Base-by-base conservation (phyloP, 768 basidiomycete genomes). In the Mycena galopus region DNA sequence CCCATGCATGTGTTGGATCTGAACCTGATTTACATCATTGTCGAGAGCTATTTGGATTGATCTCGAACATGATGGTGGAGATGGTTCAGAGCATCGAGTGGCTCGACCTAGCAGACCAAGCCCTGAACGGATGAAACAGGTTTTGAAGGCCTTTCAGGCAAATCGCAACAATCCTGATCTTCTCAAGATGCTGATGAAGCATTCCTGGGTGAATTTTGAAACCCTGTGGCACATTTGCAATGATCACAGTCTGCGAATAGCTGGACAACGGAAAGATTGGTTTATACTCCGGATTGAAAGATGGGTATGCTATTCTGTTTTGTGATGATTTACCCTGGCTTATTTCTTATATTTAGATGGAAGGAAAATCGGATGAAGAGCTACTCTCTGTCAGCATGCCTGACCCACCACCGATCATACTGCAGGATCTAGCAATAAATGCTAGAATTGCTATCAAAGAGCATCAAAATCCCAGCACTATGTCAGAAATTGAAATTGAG, bases 1-100 rank as follows among this genome's bases (percentile, higher is more conserved):
- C 66, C 82, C 2, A 86, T 86, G 85, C 86, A 87, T 71, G 80
- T 78, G 21, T 75, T 86, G 0, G 79, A 82, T 44, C 79, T 86
- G 1, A 82, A 1, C 65, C 84, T 5, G 73, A 78, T 25, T 29
- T 25, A 27, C 53, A 81, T 25, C 85, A 86, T 61, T 81, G 78
- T 53, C 76, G 78, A 6, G 59, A 72, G 2, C 50, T 82, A 1
- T 79, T 77, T 63, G 69, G 5, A 77, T 81, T 27, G 76, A 81
- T 60, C 37, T 77, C 23, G 6, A 29, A 10, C 27, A 30, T 2
- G 55, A 56, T 19, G 75, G 72, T 2, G 72, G 69, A 7, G 73
- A 75, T 61, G 72, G 67, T 5, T 63, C 63, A 19, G 73, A 59
- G 33, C 66, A 25, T 21, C 39, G 69, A 42, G 57, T 42, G 1